phyloP scores from a whole-genome alignment of 1,284 basidiomycete genomes.

The Stereum hirsutum region DNA sequence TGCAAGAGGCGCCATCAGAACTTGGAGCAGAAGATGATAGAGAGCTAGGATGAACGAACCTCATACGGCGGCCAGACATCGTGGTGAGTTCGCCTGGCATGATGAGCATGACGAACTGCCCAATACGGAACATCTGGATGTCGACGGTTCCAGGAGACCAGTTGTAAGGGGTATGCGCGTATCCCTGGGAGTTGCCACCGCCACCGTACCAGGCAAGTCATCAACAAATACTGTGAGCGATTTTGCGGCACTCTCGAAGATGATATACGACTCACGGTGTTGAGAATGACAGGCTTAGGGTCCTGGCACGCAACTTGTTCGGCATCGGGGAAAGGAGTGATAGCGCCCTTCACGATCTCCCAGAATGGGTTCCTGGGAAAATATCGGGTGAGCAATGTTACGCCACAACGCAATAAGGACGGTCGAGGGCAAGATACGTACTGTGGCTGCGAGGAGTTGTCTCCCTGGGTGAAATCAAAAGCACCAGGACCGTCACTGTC shows the following conservation, averaged over 20 bases:
- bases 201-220: background rate
- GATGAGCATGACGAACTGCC: slow-evolving; percentile 70
- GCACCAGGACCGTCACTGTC: slow-evolving; percentile 71
- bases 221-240: too few species aligned
- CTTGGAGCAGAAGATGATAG: too few species aligned
- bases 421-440: slow-evolving; percentile 26
- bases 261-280: slow-evolving; percentile 49
- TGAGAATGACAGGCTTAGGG: slow-evolving; percentile 76
- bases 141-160: slow-evolving; percentile 75
- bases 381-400: slow-evolving; percentile 11
- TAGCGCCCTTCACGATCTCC: slow-evolving; percentile 67
- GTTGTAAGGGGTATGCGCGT: slow-evolving; percentile 58
- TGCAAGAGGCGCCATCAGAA: slow-evolving; percentile 20
- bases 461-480: slow-evolving; percentile 75
- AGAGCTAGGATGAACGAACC: slow-evolving; percentile 19
- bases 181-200: slow-evolving; percentile 34
- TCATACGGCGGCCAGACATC: slow-evolving; percentile 38
- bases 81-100: slow-evolving; percentile 66
- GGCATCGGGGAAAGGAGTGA: slow-evolving; percentile 52
- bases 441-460: slow-evolving; percentile 51
- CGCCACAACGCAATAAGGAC: too few species aligned
- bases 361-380: slow-evolving; percentile 70
- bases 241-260: too few species aligned
- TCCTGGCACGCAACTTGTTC: slow-evolving; percentile 66
- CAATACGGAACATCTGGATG: slow-evolving; percentile 74